Evolutionary conservation across 345 rosid genomes (phyloP).

Genomic region (Citrus reticulata): DNA sequence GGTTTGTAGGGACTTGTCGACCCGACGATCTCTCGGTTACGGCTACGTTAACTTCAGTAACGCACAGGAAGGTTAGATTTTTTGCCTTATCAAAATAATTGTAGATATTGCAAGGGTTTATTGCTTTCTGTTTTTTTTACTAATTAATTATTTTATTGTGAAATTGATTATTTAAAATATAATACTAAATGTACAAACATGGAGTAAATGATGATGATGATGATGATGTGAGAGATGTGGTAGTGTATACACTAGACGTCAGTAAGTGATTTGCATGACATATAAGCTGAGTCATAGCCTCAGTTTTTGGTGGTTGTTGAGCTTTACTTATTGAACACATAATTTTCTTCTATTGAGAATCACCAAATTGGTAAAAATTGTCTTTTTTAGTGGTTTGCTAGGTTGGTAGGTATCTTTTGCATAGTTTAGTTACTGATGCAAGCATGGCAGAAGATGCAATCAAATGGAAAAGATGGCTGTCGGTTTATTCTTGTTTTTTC

Average conservation of each 20-base stretch:
- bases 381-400: too few relatives aligned
- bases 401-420: neutral
- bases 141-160: neutral
- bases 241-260: neutral
- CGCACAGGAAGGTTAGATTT: constrained; percentile 62
- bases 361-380: neutral
- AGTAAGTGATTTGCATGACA: neutral
- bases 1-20: constrained; percentile 70
- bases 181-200: too few relatives aligned
- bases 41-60: constrained; percentile 82
- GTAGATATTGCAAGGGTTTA: neutral
- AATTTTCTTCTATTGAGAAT: neutral
- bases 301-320: neutral
- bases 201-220: too few relatives aligned
- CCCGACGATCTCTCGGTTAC: constrained; percentile 82
- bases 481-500: neutral
- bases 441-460: neutral
- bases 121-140: neutral
- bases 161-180: neutral
- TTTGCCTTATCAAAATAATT: neutral
- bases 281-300: too few relatives aligned
- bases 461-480: neutral
- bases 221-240: too few relatives aligned
- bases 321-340: neutral
- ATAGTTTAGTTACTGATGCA: neutral